Evolutionary conservation across 2,329 filamentous ascomycete species (phyloP).

Genomic region (Penicillium hesseltinei): DNA sequence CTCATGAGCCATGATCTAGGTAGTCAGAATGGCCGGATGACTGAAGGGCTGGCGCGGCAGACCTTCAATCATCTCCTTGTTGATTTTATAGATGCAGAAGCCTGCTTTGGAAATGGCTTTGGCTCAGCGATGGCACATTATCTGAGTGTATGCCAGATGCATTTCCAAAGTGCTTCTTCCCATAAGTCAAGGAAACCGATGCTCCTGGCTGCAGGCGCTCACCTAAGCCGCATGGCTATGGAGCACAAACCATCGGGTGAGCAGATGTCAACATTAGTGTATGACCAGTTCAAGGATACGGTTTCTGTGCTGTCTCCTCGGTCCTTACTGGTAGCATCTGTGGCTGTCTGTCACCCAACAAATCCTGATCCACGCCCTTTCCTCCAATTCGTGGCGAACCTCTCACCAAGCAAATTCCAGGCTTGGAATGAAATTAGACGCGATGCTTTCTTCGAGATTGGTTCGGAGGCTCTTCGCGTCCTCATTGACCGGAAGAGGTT

Average conservation of each 20-base stretch:
- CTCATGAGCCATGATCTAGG: slow-evolving; percentile 29
- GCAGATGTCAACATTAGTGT: slow-evolving; percentile 29
- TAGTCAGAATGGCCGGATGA: slow-evolving; percentile 24
- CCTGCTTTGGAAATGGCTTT: slow-evolving; percentile 34
- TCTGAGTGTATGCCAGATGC: slow-evolving; percentile 26
- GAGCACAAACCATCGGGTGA: slow-evolving; percentile 23
- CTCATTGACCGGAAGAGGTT: slow-evolving; percentile 34
- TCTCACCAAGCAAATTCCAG: slow-evolving; percentile 22
- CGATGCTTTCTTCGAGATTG: slow-evolving; percentile 33
- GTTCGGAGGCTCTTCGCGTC: slow-evolving; percentile 41
- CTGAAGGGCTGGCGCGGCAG: slow-evolving; percentile 18
- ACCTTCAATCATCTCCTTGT: slow-evolving; percentile 30
- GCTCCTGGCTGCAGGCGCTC: slow-evolving; percentile 26
- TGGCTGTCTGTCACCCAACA: slow-evolving; percentile 41
- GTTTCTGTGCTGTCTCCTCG: slow-evolving; percentile 25
- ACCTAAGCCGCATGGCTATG: slow-evolving; percentile 29
- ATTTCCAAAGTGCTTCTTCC: slow-evolving; percentile 10
- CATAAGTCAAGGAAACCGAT: slow-evolving; percentile 17
- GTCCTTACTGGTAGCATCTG: slow-evolving; percentile 28
- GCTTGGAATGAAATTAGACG: slow-evolving; percentile 21
- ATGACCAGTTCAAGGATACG: slow-evolving; percentile 33
- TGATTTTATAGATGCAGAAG: slow-evolving; percentile 36
- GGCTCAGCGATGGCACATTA: slow-evolving; percentile 33
- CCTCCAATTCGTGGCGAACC: slow-evolving; percentile 27
- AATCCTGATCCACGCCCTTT: slow-evolving; percentile 34